Percentiles rank a stretch among this genome's conserved stretches.
These are phyloP conservation scores for Venturia effusa DNA, from an alignment of 2,329 filamentous ascomycete species.

Conservation along the genomic window DNA sequence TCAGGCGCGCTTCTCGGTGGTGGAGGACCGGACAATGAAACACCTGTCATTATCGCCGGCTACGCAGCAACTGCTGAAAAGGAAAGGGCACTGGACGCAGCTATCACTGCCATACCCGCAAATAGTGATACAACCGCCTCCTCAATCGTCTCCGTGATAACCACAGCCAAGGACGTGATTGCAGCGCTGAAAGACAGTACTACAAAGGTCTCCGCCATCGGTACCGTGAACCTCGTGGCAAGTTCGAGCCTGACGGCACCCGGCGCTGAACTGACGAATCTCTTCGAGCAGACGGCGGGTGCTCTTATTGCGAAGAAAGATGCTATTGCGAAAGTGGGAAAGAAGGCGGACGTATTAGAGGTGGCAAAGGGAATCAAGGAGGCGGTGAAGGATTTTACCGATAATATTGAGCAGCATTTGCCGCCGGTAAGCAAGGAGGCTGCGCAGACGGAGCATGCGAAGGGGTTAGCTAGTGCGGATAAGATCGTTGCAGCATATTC, in stretches of 20 bases:
- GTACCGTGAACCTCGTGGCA: not conserved
- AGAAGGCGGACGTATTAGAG: not conserved
- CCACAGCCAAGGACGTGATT: not conserved
- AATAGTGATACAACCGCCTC: not conserved
- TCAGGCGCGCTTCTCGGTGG: not conserved
- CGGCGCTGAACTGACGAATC: not conserved
- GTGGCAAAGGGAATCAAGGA: not conserved
- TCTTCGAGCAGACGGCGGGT: not conserved
- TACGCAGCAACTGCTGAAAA: not conserved
- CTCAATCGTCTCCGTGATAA: not conserved
- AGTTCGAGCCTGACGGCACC: not conserved
- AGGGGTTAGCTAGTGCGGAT: not conserved
- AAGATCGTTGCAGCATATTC: too few species aligned
- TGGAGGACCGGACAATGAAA: not conserved
- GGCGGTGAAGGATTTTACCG: not conserved
- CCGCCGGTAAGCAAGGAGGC: not conserved
- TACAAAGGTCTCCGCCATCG: not conserved
- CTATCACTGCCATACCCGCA: not conserved
- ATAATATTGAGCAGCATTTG: not conserved
- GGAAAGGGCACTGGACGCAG: not conserved
- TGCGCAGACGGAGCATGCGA: not conserved
- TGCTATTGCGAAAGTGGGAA: not conserved
- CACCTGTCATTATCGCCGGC: not conserved
- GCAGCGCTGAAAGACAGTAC: not conserved
- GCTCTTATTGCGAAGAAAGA: slow-evolving; percentile 1